These are phyloP conservation scores for Eucalyptus curtisii DNA, from an alignment of 345 rosid species.

Conservation along the genomic window DNA sequence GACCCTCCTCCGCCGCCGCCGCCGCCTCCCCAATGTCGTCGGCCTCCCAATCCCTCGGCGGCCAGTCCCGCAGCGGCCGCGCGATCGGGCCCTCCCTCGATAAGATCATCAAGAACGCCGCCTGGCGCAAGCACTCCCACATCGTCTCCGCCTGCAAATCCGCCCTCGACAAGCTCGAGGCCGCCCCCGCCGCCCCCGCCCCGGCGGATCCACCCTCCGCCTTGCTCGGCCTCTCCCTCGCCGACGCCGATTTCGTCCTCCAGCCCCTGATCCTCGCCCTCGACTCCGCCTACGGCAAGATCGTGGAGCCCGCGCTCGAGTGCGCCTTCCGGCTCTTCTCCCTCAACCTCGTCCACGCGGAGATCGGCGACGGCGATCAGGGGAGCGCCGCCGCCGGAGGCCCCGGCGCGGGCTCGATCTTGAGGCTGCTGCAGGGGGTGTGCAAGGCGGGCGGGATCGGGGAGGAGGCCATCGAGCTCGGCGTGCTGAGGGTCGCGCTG, in stretches of 20 bases:
- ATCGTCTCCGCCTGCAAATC: slow-evolving; percentile 82
- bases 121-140: slow-evolving; percentile 89
- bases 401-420: slow-evolving; percentile 13
- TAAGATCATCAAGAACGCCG: slow-evolving; percentile 87
- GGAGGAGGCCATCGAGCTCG: slow-evolving; percentile 67
- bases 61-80: slow-evolving; percentile 73
- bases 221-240: slow-evolving; percentile 41
- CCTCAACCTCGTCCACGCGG: slow-evolving; percentile 49
- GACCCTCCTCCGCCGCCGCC: background rate
- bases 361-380: slow-evolving; percentile 25
- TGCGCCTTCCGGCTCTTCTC: slow-evolving; percentile 72
- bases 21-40: slow-evolving; percentile 36
- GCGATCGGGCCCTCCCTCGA: slow-evolving; percentile 68
- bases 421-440: slow-evolving; percentile 6
- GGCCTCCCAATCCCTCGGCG: slow-evolving; percentile 65
- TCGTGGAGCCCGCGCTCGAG: slow-evolving; percentile 79
- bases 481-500: slow-evolving; percentile 66
- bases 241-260: slow-evolving; percentile 56
- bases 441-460: slow-evolving; percentile 59
- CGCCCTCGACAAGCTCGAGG: slow-evolving; percentile 66
- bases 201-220: slow-evolving; percentile 34
- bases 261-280: slow-evolving; percentile 62
- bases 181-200: slow-evolving; percentile 23
- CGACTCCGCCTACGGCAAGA: slow-evolving; percentile 56
- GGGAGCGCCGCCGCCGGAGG: background rate